phyloP scores from a whole-genome alignment of 805 yeast species.

The Candida hispaniensis region DNA sequence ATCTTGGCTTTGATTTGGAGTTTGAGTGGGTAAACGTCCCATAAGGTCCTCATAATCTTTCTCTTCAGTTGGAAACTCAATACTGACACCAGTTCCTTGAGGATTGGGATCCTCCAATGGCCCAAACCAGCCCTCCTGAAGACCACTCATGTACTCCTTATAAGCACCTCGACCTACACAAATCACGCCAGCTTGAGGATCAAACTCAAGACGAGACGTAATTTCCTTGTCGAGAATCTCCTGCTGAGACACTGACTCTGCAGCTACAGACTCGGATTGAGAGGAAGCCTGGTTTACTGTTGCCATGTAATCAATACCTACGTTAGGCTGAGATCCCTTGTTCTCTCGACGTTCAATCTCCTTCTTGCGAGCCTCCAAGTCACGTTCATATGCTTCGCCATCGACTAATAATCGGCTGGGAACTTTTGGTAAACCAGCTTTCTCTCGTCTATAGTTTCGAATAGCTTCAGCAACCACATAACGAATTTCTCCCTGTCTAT shows the following conservation, averaged over 20 bases:
- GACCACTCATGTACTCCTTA: conserved; percentile 81
- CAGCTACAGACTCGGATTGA: not conserved
- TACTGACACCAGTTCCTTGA: not conserved
- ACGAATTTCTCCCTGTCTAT: conserved; percentile 84
- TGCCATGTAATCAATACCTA: conserved; percentile 2
- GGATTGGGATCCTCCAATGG: conserved; percentile 53
- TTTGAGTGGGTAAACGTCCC: conserved; percentile 1
- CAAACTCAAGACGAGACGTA: conserved; percentile 30
- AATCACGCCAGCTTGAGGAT: conserved; percentile 66
- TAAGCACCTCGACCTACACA: conserved; percentile 94
- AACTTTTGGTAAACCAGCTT: conserved; percentile 23
- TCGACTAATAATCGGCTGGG: conserved; percentile 8
- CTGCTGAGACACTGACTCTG: conserved; percentile 20
- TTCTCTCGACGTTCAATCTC: conserved; percentile 7
- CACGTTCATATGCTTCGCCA: conserved; percentile 8
- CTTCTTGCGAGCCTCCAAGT: conserved; percentile 15
- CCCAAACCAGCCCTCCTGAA: conserved; percentile 91
- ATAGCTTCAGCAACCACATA: conserved; percentile 70
- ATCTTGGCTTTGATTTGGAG: too few species aligned
- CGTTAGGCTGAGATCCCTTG: conserved; percentile 2
- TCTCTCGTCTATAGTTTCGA: conserved; percentile 50
- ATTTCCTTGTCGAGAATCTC: conserved; percentile 22
- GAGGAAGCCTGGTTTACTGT: not conserved
- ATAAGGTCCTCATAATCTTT: conserved; percentile 18
- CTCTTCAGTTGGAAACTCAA: conserved; percentile 20